Conservation (phyloP, 306 rosid genomes). For the Prunus mume region DNA sequence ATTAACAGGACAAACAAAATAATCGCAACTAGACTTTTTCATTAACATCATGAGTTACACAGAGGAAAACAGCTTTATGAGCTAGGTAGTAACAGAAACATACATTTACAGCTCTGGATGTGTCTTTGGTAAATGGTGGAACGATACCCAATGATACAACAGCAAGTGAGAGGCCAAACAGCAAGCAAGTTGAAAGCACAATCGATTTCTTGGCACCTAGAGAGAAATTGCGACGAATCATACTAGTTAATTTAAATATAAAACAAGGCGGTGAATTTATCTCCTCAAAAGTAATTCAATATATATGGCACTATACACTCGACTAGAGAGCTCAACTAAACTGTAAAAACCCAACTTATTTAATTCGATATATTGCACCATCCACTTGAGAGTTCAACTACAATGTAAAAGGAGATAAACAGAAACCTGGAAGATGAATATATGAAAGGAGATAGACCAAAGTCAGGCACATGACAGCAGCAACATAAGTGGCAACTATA, state of each 20-base stretch:
- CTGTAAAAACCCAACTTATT: background rate
- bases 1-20: too few species aligned
- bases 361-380: background rate
- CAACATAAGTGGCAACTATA: constrained; percentile 55
- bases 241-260: background rate
- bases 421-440: constrained; percentile 87
- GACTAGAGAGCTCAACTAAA: background rate
- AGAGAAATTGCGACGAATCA: constrained; percentile 23
- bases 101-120: constrained; percentile 84
- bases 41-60: background rate
- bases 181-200: constrained; percentile 49
- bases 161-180: constrained; percentile 61
- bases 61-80: background rate
- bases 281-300: background rate
- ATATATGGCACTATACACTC: background rate
- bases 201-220: constrained; percentile 66
- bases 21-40: background rate
- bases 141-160: constrained; percentile 48
- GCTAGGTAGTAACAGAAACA: constrained; percentile 23
- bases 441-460: constrained; percentile 88
- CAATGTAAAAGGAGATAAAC: constrained; percentile 10
- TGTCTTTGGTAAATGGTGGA: constrained; percentile 77
- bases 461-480: constrained; percentile 62
- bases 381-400: background rate
- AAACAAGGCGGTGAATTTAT: background rate